Evolutionary conservation across 2,329 filamentous ascomycete species (phyloP).

Genomic region (Didymella pinodella): DNA sequence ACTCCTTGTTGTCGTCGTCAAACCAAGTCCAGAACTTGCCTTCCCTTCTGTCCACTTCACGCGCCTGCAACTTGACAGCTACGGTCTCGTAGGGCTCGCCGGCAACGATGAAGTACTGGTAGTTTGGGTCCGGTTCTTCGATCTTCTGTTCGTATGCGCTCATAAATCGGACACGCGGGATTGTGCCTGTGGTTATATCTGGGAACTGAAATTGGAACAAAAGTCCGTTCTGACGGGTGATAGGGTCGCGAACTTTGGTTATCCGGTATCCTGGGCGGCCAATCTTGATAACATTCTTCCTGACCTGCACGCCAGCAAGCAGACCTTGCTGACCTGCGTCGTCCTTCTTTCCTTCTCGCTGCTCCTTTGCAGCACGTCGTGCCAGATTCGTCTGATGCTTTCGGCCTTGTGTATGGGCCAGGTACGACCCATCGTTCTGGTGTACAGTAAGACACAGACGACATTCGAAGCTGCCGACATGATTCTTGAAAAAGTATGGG

Average conservation of each 20-base stretch:
- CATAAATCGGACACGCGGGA: slow-evolving; percentile 93
- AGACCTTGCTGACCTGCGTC: slow-evolving; percentile 77
- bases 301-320: slow-evolving; percentile 70
- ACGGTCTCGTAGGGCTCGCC: slow-evolving; percentile 99
- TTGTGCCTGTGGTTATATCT: slow-evolving; percentile 78
- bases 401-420: slow-evolving; percentile 96
- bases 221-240: slow-evolving; percentile 86
- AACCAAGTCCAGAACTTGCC: slow-evolving; percentile 94
- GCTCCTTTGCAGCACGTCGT: slow-evolving; percentile 91
- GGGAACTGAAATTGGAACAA: slow-evolving; percentile 98
- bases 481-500: slow-evolving; percentile 99
- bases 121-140: slow-evolving; percentile 89
- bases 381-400: slow-evolving; percentile 99
- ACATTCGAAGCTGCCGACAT: slow-evolving; percentile 97
- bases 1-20: slow-evolving; percentile 94
- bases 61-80: slow-evolving; percentile 91
- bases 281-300: slow-evolving; percentile 90
- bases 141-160: slow-evolving; percentile 95
- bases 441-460: slow-evolving; percentile 96
- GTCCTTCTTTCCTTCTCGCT: slow-evolving; percentile 81
- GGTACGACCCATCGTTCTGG: slow-evolving; percentile 98
- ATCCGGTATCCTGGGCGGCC: slow-evolving; percentile 97
- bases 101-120: slow-evolving; percentile 92
- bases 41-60: slow-evolving; percentile 89
- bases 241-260: slow-evolving; percentile 89